Base-by-base conservation (phyloP, 2,329 filamentous ascomycete genomes). In the Rhynchosporium secalis region DNA sequence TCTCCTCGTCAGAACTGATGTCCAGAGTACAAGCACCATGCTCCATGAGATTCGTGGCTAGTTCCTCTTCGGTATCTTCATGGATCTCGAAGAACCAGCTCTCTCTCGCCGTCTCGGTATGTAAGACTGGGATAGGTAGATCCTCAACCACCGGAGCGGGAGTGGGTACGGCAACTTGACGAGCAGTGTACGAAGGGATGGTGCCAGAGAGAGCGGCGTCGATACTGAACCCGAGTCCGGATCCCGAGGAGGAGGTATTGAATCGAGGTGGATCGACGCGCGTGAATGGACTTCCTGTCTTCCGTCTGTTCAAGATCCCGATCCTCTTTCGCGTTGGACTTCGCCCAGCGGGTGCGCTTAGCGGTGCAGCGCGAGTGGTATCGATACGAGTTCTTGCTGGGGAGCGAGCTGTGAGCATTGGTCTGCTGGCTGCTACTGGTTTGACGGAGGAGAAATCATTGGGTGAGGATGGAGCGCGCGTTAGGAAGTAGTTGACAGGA, bases 21-120 rank as follows among this genome's bases (percentile, higher is more conserved):
- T 98, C 94, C 3, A 98, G 83, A 0, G 89, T 87, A 66, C 89
- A 88, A 7, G 94, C 94, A 61, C 89, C 89, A 78, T 97, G 94
- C 76, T 97, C 91, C 78, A 98, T 91, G 45, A 96, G 80, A 72
- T 96, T 97, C 70, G 92, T 91, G 76, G 95, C 90, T 73, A 96
- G 89, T 73, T 97, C 90, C 74, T 96, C 91, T 7, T 89, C 85
- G 0, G 91, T 92, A 75, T 99, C 94, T 74, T 96, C 91, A 74
- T 97, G 88, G 72, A 99, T 98, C 63, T 94, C 90, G 73, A 99
- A 98, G 79, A 89, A 89, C 93, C 92, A 97, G 62, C 82, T 82
- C 40, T 85, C 81, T 72, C 89, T 84, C 70, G 82, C 75, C 58
- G 83, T 79, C 28, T 79, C 72, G 63, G 79, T 78, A 47, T 76